phyloP scores from a whole-genome alignment of 2,329 filamentous ascomycete genomes.

The Ophiostoma sp. region DNA sequence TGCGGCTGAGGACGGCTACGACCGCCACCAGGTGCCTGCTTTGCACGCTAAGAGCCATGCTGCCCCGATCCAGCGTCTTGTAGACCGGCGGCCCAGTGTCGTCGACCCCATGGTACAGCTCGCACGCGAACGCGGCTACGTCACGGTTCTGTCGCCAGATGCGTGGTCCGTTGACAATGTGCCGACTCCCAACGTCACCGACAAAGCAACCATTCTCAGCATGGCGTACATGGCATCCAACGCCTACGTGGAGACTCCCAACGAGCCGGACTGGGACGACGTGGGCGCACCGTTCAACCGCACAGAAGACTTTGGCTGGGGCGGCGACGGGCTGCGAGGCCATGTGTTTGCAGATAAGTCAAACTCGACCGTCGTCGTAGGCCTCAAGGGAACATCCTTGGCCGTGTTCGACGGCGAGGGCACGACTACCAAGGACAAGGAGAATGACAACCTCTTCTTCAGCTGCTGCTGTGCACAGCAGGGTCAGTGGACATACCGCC shows the following conservation, averaged over 20 bases:
- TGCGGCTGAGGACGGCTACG: constrained; percentile 52
- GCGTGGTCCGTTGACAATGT: constrained; percentile 82
- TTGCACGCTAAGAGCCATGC: constrained; percentile 59
- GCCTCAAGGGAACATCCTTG: constrained; percentile 82
- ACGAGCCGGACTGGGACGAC: constrained; percentile 74
- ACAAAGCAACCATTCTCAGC: constrained; percentile 76
- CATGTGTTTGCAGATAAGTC: constrained; percentile 85
- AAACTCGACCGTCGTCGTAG: constrained; percentile 85
- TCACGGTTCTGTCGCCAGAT: constrained; percentile 61
- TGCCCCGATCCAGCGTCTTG: constrained; percentile 71
- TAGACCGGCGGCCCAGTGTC: constrained; percentile 67
- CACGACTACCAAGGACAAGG: constrained; percentile 94
- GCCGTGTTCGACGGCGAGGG: constrained; percentile 96
- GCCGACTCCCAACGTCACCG: constrained; percentile 71
- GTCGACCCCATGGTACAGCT: constrained; percentile 74
- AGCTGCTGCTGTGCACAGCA: constrained; percentile 96
- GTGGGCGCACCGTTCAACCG: constrained; percentile 76
- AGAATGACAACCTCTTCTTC: constrained; percentile 97
- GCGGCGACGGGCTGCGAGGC: constrained; percentile 78
- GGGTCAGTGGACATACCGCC: constrained; percentile 80
- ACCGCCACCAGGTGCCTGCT: constrained; percentile 45
- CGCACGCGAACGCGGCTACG: constrained; percentile 62
- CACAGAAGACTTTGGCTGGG: constrained; percentile 87
- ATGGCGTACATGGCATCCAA: constrained; percentile 85
- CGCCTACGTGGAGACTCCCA: constrained; percentile 73